phyloP scores from a whole-genome alignment of 768 basidiomycete genomes.

The Leccinum ochraceum region DNA sequence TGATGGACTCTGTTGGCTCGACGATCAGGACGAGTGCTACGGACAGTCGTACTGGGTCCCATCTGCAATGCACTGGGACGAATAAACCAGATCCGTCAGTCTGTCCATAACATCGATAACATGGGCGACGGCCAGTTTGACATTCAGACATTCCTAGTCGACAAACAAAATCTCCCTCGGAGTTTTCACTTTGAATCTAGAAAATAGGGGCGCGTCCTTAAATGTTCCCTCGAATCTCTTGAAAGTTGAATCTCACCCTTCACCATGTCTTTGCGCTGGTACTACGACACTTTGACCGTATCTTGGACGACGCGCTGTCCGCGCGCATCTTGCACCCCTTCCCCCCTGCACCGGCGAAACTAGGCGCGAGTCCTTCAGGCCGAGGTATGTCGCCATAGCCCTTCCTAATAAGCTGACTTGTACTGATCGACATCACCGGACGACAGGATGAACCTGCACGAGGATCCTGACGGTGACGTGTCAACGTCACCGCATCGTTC shows the following conservation, averaged over 20 bases:
- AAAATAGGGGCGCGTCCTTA: neutral
- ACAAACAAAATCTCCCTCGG: neutral
- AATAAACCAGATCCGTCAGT: slow-evolving; percentile 32
- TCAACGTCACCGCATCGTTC: too few relatives aligned
- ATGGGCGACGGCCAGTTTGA: neutral
- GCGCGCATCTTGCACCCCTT: slow-evolving; percentile 27
- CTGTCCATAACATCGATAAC: neutral
- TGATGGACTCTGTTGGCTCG: slow-evolving; percentile 94
- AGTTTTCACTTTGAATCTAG: neutral
- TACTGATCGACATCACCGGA: too few relatives aligned
- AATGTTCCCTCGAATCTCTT: neutral
- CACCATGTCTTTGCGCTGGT: slow-evolving; percentile 28
- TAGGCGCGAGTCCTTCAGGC: slow-evolving; percentile 27
- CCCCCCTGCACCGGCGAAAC: slow-evolving; percentile 11
- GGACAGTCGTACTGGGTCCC: slow-evolving; percentile 85
- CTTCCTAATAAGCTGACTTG: too few relatives aligned
- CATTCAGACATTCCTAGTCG: too few relatives aligned
- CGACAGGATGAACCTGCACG: too few relatives aligned
- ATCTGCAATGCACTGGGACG: slow-evolving; percentile 85
- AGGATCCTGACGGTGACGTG: too few relatives aligned
- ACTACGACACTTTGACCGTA: slow-evolving; percentile 46
- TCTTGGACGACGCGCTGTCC: slow-evolving; percentile 42
- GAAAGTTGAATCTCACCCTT: neutral
- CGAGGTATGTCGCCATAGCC: too few relatives aligned
- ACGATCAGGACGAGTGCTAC: slow-evolving; percentile 74